phyloP scores from a whole-genome alignment of 495 filamentous ascomycete species.

The Penicillium odoratum region DNA sequence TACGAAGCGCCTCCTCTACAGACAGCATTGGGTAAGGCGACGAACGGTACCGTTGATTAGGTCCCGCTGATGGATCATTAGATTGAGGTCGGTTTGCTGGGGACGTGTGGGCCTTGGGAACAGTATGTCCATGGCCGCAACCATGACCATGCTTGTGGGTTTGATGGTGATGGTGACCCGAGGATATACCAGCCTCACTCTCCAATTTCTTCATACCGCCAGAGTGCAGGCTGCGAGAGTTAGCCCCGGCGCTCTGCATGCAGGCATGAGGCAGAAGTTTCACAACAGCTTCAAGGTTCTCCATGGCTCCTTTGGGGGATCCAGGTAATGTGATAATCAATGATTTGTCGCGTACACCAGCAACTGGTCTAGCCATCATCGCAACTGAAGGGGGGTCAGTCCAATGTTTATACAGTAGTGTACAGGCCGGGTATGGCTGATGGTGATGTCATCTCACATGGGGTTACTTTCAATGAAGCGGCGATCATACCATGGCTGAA shows the following conservation, averaged over 20 bases:
- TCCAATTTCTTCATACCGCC: conserved; percentile 85
- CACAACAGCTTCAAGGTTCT: conserved; percentile 90
- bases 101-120: conserved; percentile 70
- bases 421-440: conserved; percentile 10
- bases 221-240: conserved; percentile 77
- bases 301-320: conserved; percentile 93
- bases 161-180: conserved; percentile 53
- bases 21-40: conserved; percentile 93
- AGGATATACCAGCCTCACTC: conserved; percentile 68
- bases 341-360: conserved; percentile 79
- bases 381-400: conserved; percentile 62
- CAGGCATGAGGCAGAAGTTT: conserved; percentile 93
- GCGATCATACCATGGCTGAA: conserved; percentile 87
- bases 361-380: conserved; percentile 95
- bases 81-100: conserved; percentile 62
- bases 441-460: conserved; percentile 62
- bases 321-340: conserved; percentile 91
- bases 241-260: conserved; percentile 76
- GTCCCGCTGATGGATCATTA: conserved; percentile 80
- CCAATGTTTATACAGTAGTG: conserved; percentile 16
- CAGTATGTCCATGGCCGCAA: conserved; percentile 64
- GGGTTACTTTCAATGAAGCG: conserved; percentile 79
- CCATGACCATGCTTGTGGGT: conserved; percentile 53
- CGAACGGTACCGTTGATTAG: conserved; percentile 71
- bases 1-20: conserved; percentile 74